phyloP scores from a whole-genome alignment of 2,329 filamentous ascomycete genomes.

The Lachnellula cervina region DNA sequence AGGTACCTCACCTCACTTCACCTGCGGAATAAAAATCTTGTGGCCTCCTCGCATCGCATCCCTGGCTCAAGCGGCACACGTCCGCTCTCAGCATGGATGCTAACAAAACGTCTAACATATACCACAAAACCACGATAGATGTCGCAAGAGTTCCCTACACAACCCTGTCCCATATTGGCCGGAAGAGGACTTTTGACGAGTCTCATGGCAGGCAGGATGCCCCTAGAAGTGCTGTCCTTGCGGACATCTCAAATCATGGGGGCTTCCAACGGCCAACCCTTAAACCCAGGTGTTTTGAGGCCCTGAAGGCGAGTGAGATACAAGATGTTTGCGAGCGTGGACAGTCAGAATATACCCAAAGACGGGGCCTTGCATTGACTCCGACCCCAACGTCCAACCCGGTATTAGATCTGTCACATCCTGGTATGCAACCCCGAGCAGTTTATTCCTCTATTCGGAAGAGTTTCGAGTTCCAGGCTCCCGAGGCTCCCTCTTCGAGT shows the following conservation, averaged over 20 bases:
- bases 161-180: constrained; percentile 17
- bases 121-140: constrained; percentile 25
- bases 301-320: constrained; percentile 44
- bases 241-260: constrained; percentile 12
- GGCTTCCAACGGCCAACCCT: constrained; percentile 18
- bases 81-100: constrained; percentile 8
- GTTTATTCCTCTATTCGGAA: too few species aligned
- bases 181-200: constrained; percentile 23
- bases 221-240: background rate
- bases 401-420: constrained; percentile 57
- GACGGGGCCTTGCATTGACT: constrained; percentile 47
- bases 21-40: too few species aligned
- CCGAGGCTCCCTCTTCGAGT: too few species aligned
- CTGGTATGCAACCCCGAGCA: constrained; percentile 16
- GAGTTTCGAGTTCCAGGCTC: too few species aligned
- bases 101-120: constrained; percentile 14
- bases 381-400: constrained; percentile 49
- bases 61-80: too few species aligned
- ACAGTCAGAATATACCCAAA: constrained; percentile 53
- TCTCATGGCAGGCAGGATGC: constrained; percentile 5
- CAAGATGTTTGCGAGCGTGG: constrained; percentile 28
- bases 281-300: constrained; percentile 8
- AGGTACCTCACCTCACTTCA: too few species aligned
- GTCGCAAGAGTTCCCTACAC: constrained; percentile 12
- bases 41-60: too few species aligned